phyloP scores from a whole-genome alignment of 2,329 filamentous ascomycete species.

The Incumbomyces delicatus region DNA sequence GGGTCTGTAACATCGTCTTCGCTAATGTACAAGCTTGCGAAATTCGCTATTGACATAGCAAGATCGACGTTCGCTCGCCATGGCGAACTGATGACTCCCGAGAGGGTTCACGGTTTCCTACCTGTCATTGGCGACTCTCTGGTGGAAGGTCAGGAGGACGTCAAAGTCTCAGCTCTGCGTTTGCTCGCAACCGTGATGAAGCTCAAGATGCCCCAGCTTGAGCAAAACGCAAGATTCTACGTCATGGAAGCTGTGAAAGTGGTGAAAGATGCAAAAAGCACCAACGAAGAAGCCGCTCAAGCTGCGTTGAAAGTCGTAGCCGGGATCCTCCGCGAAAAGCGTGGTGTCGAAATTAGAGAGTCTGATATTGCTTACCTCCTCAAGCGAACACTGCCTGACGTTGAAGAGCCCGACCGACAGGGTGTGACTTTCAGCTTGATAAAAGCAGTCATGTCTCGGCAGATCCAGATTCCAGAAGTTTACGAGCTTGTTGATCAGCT shows the following conservation, averaged over 20 bases:
- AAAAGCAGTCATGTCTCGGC: conserved; percentile 73
- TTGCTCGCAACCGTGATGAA: conserved; percentile 78
- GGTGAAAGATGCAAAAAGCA: conserved; percentile 66
- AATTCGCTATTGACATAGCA: conserved; percentile 80
- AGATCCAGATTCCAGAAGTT: conserved; percentile 73
- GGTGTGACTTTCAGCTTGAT: conserved; percentile 93
- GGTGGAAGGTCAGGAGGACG: conserved; percentile 76
- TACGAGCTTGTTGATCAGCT: conserved; percentile 89
- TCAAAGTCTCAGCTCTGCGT: conserved; percentile 78
- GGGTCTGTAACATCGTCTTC: conserved; percentile 30
- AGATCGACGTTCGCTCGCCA: conserved; percentile 80
- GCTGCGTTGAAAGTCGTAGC: conserved; percentile 81
- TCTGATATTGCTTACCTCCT: conserved; percentile 74
- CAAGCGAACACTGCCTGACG: conserved; percentile 70
- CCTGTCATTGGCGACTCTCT: conserved; percentile 82
- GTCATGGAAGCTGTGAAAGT: conserved; percentile 74
- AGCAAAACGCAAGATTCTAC: conserved; percentile 65
- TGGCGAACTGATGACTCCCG: conserved; percentile 65
- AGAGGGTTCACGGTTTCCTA: conserved; percentile 75
- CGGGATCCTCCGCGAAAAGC: conserved; percentile 71
- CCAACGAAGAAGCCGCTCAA: conserved; percentile 74
- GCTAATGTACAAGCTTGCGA: conserved; percentile 75
- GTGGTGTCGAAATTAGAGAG: conserved; percentile 66
- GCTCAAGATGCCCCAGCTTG: conserved; percentile 62
- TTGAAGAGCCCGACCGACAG: conserved; percentile 85